These are phyloP conservation scores for Heracleum sosnowskyi DNA, from an alignment of 129 eudicot species.

Conservation along the genomic window DNA sequence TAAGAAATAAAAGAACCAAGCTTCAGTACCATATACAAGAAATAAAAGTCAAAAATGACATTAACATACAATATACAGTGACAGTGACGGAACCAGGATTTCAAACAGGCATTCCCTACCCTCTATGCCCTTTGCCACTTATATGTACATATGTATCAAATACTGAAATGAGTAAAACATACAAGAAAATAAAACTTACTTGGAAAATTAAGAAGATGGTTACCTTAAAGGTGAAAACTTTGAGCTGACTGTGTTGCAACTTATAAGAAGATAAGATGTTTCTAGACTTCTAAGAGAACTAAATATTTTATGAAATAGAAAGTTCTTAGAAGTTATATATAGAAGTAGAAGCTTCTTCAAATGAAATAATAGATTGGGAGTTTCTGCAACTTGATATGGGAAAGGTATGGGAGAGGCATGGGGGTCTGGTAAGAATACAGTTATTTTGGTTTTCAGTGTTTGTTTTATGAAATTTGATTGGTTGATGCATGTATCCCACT, in stretches of 20 bases:
- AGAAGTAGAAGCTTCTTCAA: slow-evolving; percentile 18
- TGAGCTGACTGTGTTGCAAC: neutral
- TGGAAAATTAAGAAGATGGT: too few relatives aligned
- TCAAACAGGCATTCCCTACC: too few relatives aligned
- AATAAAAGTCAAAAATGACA: neutral
- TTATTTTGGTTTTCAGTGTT: neutral
- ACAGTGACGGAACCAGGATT: too few relatives aligned
- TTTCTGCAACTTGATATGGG: slow-evolving; percentile 29
- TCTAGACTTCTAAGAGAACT: neutral
- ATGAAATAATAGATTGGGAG: neutral
- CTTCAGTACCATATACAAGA: neutral
- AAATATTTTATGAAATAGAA: slow-evolving; percentile 17
- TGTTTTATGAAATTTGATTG: neutral
- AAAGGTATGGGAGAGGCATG: neutral
- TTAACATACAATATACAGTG: too few relatives aligned
- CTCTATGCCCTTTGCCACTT: too few relatives aligned
- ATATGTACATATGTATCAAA: too few relatives aligned
- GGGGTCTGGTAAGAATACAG: neutral
- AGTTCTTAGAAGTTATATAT: slow-evolving; percentile 40
- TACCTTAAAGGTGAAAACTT: neutral
- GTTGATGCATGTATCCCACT: neutral
- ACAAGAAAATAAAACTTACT: too few relatives aligned
- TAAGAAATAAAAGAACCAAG: neutral
- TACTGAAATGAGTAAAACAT: neutral
- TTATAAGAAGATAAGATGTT: neutral